Percentiles rank a stretch among this genome's conserved stretches.
Evolutionary conservation across 179 eudicot genomes (phyloP).

Genomic region (Patellifolia procumbens): DNA sequence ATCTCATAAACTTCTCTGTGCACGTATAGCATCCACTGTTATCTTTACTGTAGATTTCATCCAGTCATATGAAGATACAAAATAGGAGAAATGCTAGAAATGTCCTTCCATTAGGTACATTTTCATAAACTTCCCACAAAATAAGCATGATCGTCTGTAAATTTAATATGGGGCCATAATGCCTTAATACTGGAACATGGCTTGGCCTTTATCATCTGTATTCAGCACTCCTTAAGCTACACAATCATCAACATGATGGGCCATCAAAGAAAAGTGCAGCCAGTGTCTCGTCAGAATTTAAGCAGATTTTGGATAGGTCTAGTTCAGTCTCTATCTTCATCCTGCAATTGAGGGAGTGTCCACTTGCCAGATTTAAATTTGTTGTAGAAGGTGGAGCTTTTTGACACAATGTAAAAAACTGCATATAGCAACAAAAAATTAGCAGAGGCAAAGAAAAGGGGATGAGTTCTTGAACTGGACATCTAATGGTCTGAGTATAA

Average conservation of each 20-base stretch:
- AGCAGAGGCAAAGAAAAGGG: not conserved
- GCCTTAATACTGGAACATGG: not conserved
- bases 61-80: no score
- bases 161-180: not conserved
- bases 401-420: constrained; percentile 84
- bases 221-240: not conserved
- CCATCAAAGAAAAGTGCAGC: not conserved
- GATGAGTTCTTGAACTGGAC: not conserved
- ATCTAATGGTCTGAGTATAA: no score
- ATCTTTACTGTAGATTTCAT: no score
- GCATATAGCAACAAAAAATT: constrained; percentile 29
- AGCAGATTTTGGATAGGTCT: not conserved
- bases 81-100: not conserved
- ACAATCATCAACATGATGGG: not conserved
- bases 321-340: constrained; percentile 21
- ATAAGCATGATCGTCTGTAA: not conserved
- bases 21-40: no score
- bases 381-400: constrained; percentile 59
- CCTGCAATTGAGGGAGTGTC: constrained; percentile 46
- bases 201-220: not conserved
- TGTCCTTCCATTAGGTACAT: not conserved
- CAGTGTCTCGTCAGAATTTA: not conserved
- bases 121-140: not conserved
- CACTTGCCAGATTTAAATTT: constrained; percentile 81
- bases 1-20: no score